phyloP scores from a whole-genome alignment of 2,329 filamentous ascomycete genomes.

The Ilyonectria robusta region DNA sequence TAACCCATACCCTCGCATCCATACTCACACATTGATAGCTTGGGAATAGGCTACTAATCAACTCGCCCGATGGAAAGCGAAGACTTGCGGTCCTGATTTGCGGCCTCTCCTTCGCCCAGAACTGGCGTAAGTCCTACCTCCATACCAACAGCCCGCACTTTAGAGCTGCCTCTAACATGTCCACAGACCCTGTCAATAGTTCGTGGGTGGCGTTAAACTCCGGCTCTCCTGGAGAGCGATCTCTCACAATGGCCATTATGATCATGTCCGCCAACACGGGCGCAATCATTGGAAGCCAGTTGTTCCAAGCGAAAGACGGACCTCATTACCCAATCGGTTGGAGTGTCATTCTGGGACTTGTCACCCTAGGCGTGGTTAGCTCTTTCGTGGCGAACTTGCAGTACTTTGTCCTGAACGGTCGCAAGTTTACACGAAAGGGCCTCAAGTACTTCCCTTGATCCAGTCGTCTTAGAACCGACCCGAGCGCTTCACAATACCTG shows the following conservation, averaged over 20 bases:
- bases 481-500: too few relatives aligned
- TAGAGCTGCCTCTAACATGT: neutral
- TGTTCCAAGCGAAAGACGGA: conserved; percentile 50
- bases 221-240: conserved; percentile 48
- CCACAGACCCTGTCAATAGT: conserved; percentile 45
- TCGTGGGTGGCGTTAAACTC: conserved; percentile 51
- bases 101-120: conserved; percentile 34
- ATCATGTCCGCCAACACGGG: conserved; percentile 53
- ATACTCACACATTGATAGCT: conserved; percentile 27
- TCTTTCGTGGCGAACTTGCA: conserved; percentile 42
- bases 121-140: conserved; percentile 37
- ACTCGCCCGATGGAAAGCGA: conserved; percentile 33
- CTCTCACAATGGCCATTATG: conserved; percentile 51
- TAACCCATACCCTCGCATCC: neutral
- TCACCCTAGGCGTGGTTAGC: conserved; percentile 41
- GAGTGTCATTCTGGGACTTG: conserved; percentile 45
- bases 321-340: conserved; percentile 49
- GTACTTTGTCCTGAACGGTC: conserved; percentile 58
- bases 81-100: conserved; percentile 35
- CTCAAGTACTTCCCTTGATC: conserved; percentile 36
- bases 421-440: conserved; percentile 29
- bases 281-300: conserved; percentile 49
- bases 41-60: conserved; percentile 36
- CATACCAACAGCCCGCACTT: neutral
- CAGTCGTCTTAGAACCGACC: neutral